phyloP scores from a whole-genome alignment of 2,329 filamentous ascomycete genomes.

The Ascosphaera apis region DNA sequence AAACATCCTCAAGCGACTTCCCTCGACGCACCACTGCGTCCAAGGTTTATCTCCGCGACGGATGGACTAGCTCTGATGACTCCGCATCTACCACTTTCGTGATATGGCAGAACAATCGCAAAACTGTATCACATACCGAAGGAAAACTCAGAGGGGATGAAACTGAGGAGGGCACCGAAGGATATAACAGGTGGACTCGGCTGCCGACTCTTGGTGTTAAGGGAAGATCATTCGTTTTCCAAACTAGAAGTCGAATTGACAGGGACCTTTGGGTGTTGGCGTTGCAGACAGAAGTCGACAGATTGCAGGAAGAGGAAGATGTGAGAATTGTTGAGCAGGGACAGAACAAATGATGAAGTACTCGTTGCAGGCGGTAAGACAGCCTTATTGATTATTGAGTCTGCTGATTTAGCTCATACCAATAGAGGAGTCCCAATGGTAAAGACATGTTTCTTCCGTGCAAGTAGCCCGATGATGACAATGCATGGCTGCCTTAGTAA shows the following conservation, averaged over 20 bases:
- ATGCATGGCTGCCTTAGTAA: too few species aligned
- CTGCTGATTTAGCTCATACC: too few species aligned
- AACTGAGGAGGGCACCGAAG: slow-evolving; percentile 12
- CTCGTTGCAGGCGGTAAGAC: too few species aligned
- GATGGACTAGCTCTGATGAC: slow-evolving; percentile 38
- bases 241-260: slow-evolving; percentile 39
- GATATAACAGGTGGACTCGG: slow-evolving; percentile 25
- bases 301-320: slow-evolving; percentile 28
- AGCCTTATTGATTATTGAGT: too few species aligned
- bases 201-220: slow-evolving; percentile 38
- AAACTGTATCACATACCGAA: slow-evolving; percentile 29
- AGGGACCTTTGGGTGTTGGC: slow-evolving; percentile 45
- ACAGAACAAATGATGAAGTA: too few species aligned
- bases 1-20: slow-evolving; percentile 38
- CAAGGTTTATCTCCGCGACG: slow-evolving; percentile 35
- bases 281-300: slow-evolving; percentile 42
- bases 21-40: slow-evolving; percentile 37
- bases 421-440: too few species aligned
- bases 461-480: too few species aligned
- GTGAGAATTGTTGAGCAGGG: slow-evolving; percentile 19
- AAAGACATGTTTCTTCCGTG: too few species aligned
- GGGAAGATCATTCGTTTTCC: slow-evolving; percentile 41
- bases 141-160: too few species aligned
- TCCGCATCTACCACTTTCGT: slow-evolving; percentile 45
- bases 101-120: slow-evolving; percentile 38